Base-by-base conservation (phyloP, 148 eudicot species). In the Diospyros lotus region DNA sequence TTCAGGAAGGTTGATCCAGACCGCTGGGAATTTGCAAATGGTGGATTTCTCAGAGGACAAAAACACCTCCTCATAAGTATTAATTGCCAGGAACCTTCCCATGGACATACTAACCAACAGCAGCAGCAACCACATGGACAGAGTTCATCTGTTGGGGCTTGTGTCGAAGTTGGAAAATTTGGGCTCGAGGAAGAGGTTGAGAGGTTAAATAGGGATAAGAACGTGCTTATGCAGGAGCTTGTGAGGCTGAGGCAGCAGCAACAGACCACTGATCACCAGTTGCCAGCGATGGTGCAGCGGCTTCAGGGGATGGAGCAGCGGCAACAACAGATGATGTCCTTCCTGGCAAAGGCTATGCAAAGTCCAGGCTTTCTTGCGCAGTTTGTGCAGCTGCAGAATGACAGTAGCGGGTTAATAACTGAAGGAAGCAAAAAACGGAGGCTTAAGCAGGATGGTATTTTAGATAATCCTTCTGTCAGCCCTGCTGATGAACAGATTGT, bases 11-110 rank as follows among this genome's bases (percentile, higher is more conserved):
- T 89, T 68, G 90, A 89, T 79, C 88, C 90, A 53, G 90, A 89
- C 68, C 89, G 90, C 14, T 89, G 90, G 90, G 92, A 89, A 80
- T 89, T 89, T 80, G 92, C 92, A 3, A 89, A 89, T 40, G 92
- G 86, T 83, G 88, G 88, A 41, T 89, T 89, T 72, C 72, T 89
- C 77, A 81, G 92, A 76, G 88, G 90, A 45, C 87, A 89, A 59
- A 86, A 78, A 65, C 85, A 89, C 54, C 79, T 89, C 5, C 87
- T 89, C 41, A 85, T 76, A 67, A 86, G 43, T 17, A 89, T 89
- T 62, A 82, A 46, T 69, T 80, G 92, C 1, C 78, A 87, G 53
- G 86, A 84, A 85, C 85, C 88, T 56, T 84, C 79, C 12, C 84
- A 86, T 44, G 88, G 87, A 15, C 85, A 80, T 45, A 77, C n/a